Conservation (phyloP, 768 basidiomycete species). For the Nidula microcarpa region DNA sequence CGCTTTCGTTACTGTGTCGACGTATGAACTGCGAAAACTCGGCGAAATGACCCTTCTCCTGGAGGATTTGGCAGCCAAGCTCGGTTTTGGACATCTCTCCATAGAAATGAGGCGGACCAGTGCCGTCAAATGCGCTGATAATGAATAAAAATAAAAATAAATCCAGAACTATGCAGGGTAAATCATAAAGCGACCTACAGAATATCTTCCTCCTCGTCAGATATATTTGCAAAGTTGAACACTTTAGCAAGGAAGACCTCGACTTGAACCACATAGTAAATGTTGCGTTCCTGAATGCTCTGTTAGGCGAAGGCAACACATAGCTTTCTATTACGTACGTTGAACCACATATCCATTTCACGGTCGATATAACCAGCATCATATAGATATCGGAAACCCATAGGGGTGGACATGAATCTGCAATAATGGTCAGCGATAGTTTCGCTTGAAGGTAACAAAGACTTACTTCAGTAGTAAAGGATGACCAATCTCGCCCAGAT, state of each 20-base stretch:
- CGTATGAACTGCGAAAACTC: constrained; percentile 92
- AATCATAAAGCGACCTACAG: constrained; percentile 32
- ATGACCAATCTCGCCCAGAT: constrained; percentile 91
- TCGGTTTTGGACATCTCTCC: constrained; percentile 98
- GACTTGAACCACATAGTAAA: constrained; percentile 89
- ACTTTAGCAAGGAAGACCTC: constrained; percentile 87
- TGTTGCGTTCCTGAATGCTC: constrained; percentile 76
- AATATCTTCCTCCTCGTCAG: constrained; percentile 67
- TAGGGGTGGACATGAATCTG: constrained; percentile 92
- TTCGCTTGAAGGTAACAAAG: neutral
- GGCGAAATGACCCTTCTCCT: constrained; percentile 86
- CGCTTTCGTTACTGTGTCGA: constrained; percentile 79
- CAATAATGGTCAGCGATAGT: constrained; percentile 1
- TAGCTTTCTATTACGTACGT: constrained; percentile 46
- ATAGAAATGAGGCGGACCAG: constrained; percentile 93
- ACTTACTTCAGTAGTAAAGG: constrained; percentile 81
- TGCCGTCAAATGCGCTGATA: constrained; percentile 72
- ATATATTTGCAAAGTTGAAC: constrained; percentile 52
- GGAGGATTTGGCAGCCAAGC: constrained; percentile 87
- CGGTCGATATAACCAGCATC: constrained; percentile 90
- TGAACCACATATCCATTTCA: constrained; percentile 96
- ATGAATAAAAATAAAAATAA: neutral
- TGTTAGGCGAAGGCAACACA: neutral
- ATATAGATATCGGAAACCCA: constrained; percentile 90
- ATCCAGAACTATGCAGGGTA: neutral